A percentile compares a stretch with the other conserved stretches of the same genome.
These are phyloP conservation scores for Lodderomyces margitis DNA, from an alignment of 1,139 yeast species.

Conservation along the genomic window DNA sequence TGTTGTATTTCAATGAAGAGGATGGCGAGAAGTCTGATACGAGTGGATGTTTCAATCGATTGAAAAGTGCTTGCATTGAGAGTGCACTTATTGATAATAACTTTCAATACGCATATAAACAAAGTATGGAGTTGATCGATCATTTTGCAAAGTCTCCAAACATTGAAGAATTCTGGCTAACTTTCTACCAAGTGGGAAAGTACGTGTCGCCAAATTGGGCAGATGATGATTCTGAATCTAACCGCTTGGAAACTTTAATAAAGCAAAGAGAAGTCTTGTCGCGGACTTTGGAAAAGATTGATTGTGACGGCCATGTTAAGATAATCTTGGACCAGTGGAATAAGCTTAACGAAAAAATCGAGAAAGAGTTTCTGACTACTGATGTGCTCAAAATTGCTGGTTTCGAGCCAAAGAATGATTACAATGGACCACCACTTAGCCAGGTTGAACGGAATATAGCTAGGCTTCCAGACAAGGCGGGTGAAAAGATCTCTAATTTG, in stretches of 20 bases:
- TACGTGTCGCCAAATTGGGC: slow-evolving; percentile 51
- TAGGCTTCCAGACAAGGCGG: slow-evolving; percentile 25
- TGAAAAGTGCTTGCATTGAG: slow-evolving; percentile 56
- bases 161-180: slow-evolving; percentile 50
- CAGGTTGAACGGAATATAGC: slow-evolving; percentile 5
- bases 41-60: slow-evolving; percentile 28
- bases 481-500: slow-evolving; percentile 51
- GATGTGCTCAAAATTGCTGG: slow-evolving; percentile 9
- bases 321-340: slow-evolving; percentile 39
- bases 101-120: slow-evolving; percentile 50
- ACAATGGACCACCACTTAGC: not conserved
- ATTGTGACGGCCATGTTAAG: slow-evolving; percentile 27
- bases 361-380: slow-evolving; percentile 18
- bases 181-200: slow-evolving; percentile 63
- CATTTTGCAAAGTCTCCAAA: slow-evolving; percentile 16
- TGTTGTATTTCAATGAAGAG: slow-evolving; percentile 20
- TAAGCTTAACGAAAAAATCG: slow-evolving; percentile 28
- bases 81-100: slow-evolving; percentile 54
- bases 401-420: not conserved
- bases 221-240: slow-evolving; percentile 13
- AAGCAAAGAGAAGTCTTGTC: slow-evolving; percentile 53
- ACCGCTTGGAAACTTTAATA: slow-evolving; percentile 20
- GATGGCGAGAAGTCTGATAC: slow-evolving; percentile 1
- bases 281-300: slow-evolving; percentile 27
- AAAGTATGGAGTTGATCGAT: slow-evolving; percentile 31